These are phyloP conservation scores for Phytophthora vignae DNA, from an alignment of 352 stramenopile species.

Conservation along the genomic window DNA sequence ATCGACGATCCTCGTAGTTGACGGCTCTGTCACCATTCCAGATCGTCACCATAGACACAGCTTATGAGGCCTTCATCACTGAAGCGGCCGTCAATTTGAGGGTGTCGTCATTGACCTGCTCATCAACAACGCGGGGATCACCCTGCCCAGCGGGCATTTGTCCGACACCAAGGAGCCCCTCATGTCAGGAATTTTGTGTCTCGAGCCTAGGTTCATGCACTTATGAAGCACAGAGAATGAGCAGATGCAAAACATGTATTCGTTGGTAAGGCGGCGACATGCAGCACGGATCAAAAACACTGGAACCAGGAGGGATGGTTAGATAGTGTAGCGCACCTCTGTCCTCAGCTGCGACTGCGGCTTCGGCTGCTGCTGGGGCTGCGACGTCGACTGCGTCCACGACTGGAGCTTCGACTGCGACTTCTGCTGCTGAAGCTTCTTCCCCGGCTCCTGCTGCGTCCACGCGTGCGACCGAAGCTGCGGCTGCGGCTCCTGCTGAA, in stretches of 20 bases:
- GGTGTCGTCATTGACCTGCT: slow-evolving; percentile 56
- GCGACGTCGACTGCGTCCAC: slow-evolving; percentile 24
- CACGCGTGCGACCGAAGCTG: slow-evolving; percentile 27
- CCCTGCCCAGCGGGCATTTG: slow-evolving; percentile 28
- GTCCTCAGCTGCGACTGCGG: slow-evolving; percentile 28
- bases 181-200: no score
- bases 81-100: slow-evolving; percentile 45
- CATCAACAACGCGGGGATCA: slow-evolving; percentile 65
- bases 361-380: slow-evolving; percentile 44
- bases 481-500: slow-evolving; percentile 32
- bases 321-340: background rate
- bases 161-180: slow-evolving; percentile 46
- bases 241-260: background rate
- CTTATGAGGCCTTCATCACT: slow-evolving; percentile 44
- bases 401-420: slow-evolving; percentile 45
- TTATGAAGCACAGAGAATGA: background rate
- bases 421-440: slow-evolving; percentile 44
- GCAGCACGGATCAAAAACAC: background rate
- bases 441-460: slow-evolving; percentile 36
- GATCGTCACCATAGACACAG: slow-evolving; percentile 52
- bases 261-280: background rate
- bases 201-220: no score
- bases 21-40: slow-evolving; percentile 34
- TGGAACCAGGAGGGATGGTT: slow-evolving; percentile 15
- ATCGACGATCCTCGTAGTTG: slow-evolving; percentile 20